Base-by-base conservation (phyloP, 2,329 filamentous ascomycete genomes). In the Colletotrichum sublineola region DNA sequence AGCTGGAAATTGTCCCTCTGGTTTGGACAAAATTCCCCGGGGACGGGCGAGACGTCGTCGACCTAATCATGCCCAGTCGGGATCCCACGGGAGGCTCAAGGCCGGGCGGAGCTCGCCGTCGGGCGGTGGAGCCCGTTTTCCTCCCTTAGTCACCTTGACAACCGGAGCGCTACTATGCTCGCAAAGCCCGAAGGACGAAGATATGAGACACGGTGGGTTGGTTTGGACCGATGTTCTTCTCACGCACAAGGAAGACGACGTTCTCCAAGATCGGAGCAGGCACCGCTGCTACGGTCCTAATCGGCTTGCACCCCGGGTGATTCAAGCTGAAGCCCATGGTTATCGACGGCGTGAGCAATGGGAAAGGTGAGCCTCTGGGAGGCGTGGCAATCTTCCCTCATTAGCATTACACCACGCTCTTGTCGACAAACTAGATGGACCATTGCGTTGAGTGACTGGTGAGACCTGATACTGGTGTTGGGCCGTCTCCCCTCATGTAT, bases 291-390 rank as follows among this genome's bases (percentile, higher is more conserved):
- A 38, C 20, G 4, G 57, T 52, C 6, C 55, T 67, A 1, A 38
- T 40, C 14, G 63, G 62, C 75, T 77, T 74, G 15, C 29, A 67
- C n/a, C 38, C 63, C 11, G 66, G 53, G 3, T 48, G 42, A 33
- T 73, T 73, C 46, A 50, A 65, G 33, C 46, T 73, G 15, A 62
- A 74, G 63, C 64, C 70, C 3, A 53, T 65, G 29, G 33, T 67
- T 2, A 18, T 64, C 18, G 46, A 73, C 15, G 46, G 71, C 1
- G 29, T 50, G 2, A 63, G 63, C 58, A 42, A 71, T 2, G 63
- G 68, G n/a, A 46, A 67, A n/a, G 53, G 20, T 12, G 46, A 40
- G 4, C 46, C 68, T 2, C 33, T 72, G 1, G 52, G 58, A 0
- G 42, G 46, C 0, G 12, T 61, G 1, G 68, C 29, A 7, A 15